These are phyloP conservation scores for Termitomyces sp. DNA, from an alignment of 768 basidiomycete species.

Conservation along the genomic window DNA sequence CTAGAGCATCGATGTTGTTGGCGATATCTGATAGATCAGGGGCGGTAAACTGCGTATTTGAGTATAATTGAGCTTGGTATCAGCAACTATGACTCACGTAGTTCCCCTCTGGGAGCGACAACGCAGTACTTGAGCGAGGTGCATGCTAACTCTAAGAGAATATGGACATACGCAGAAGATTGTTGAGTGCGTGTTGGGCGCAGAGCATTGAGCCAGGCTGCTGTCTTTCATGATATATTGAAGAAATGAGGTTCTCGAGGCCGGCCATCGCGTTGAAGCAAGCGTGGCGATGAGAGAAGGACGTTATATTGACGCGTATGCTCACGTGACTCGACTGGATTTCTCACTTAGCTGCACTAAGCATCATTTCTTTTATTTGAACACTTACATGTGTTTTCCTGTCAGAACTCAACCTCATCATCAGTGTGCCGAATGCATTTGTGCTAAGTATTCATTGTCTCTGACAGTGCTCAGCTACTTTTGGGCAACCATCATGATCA, in stretches of 20 bases:
- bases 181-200: constrained; percentile 83
- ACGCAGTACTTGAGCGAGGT: constrained; percentile 7
- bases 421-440: too few relatives aligned
- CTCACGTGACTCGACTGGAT: too few relatives aligned
- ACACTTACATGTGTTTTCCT: too few relatives aligned
- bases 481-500: too few relatives aligned
- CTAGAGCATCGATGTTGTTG: constrained; percentile 58
- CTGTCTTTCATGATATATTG: constrained; percentile 79
- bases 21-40: constrained; percentile 78
- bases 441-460: too few relatives aligned
- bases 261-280: constrained; percentile 27
- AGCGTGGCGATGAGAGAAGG: not conserved
- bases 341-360: too few relatives aligned
- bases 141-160: constrained; percentile 1
- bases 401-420: too few relatives aligned
- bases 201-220: constrained; percentile 78
- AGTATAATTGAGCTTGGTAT: not conserved
- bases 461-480: too few relatives aligned
- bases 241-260: constrained; percentile 44
- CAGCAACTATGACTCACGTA: constrained; percentile 26
- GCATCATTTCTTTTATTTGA: too few relatives aligned
- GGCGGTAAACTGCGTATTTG: constrained; percentile 58
- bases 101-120: constrained; percentile 31
- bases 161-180: constrained; percentile 60
- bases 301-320: constrained; percentile 8